Evolutionary conservation across 116 monocot genomes (phyloP), one percentile per base, ranked within the genome.

Genomic region (Dioscorea cayenensis): DNA sequence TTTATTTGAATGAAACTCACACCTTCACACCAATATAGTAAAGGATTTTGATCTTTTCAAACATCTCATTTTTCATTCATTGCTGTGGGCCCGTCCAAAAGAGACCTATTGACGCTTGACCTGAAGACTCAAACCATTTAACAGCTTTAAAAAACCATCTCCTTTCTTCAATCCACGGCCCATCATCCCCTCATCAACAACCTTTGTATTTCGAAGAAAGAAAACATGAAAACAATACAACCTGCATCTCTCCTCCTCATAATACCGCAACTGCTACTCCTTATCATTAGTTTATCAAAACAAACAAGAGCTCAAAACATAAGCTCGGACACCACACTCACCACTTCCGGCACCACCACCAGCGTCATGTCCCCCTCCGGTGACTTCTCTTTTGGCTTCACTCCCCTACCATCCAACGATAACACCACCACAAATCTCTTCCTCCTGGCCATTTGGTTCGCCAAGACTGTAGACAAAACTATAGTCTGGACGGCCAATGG

Each of bases 331-430:
- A 70, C 79, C 36, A 32, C 67, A 37, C 71, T 83, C 37, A 67
- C 77, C 29, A 25, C 81, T 2, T 49, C 16, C 7, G 75, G 71
- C 37, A 25, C 65, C 13, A 60, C 22, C 37, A 64, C 75, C 2
- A 70, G 64, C 14, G 70, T 77, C 66, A 37, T 63, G n/a, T 87
- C 84, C 9, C 81, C 87, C 21, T 78, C 87, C 35, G 81, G 81
- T 23, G 81, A 84, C 60, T 87, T 87, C 49, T 75, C 84, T 25
- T 84, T 87, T 59, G 87, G 87, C 14, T 86, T 86, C 72, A 71
- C 35, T 0, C 74, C 86, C 16, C 49, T 60, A 13, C 58, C 52
- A 1, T 14, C 66, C 18, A 36, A 67, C 65, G 13, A 43, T 17
- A 27, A 37, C 32, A 32, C 32, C 32, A 32, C 32, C 32, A 32